phyloP scores from a whole-genome alignment of 768 basidiomycete species.

The Mycena polygramma region DNA sequence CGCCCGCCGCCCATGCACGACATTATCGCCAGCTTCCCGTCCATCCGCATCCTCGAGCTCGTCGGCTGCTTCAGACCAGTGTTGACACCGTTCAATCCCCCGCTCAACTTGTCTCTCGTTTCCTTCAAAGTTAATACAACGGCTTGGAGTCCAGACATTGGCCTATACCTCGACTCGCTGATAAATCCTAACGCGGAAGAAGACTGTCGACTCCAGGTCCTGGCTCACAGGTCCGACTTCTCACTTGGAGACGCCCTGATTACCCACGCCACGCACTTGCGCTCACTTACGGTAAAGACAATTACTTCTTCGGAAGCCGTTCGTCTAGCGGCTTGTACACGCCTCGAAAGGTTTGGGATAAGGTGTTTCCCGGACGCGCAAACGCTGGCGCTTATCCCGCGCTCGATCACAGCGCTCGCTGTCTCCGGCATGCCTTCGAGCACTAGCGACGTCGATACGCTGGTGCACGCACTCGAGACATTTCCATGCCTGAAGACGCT shows the following conservation, averaged over 20 bases:
- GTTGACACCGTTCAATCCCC: conserved; percentile 25
- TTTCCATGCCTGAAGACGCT: conserved; percentile 23
- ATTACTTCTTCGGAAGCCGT: background rate
- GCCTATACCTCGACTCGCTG: no score
- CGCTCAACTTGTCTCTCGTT: conserved; percentile 18
- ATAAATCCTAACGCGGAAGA: no score
- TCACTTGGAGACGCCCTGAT: no score
- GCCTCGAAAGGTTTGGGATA: no score
- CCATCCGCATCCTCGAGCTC: conserved; percentile 32
- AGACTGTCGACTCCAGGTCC: no score
- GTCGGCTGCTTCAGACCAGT: background rate
- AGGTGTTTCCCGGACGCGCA: conserved; percentile 18
- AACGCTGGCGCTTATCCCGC: conserved; percentile 23
- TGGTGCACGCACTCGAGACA: background rate
- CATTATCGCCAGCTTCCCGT: conserved; percentile 25
- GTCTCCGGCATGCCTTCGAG: background rate
- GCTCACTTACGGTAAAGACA: conserved; percentile 22
- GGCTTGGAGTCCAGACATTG: no score
- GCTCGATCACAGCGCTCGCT: conserved; percentile 22
- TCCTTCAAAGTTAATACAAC: conserved; percentile 21
- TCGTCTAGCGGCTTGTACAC: conserved; percentile 1
- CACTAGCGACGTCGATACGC: background rate
- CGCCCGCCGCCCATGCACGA: conserved; percentile 28
- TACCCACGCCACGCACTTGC: conserved; percentile 25
- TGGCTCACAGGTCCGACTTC: no score